Conservation (phyloP, 495 filamentous ascomycete species). For the Aspergillus saccharolyticus region DNA sequence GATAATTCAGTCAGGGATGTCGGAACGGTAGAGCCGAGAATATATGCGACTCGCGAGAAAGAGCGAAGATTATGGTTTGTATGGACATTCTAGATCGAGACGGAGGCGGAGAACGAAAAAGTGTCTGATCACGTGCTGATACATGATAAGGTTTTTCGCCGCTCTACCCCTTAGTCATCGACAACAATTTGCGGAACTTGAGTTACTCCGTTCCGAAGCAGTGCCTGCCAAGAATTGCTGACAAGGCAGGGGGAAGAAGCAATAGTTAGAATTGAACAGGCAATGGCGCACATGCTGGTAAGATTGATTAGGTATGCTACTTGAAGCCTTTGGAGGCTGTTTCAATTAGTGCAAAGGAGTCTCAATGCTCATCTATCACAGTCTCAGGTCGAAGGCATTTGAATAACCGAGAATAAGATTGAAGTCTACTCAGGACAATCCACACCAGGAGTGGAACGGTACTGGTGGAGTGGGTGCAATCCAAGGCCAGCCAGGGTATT, state of each 20-base stretch:
- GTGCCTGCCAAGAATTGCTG: neutral
- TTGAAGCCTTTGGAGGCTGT: too few species aligned
- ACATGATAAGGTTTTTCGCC: constrained; percentile 20
- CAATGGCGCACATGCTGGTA: neutral
- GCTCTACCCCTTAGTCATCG: neutral
- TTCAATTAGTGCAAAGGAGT: too few species aligned
- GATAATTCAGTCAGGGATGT: neutral
- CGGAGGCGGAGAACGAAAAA: constrained; percentile 13
- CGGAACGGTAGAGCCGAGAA: neutral
- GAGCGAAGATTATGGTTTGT: neutral
- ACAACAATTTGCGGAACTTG: neutral
- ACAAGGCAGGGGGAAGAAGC: neutral
- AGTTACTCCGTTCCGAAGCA: neutral
- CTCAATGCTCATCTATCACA: too few species aligned
- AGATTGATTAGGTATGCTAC: too few species aligned
- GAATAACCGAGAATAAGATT: neutral
- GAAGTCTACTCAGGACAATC: neutral
- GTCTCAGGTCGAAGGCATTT: neutral
- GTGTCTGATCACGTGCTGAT: constrained; percentile 27
- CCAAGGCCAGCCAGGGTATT: neutral
- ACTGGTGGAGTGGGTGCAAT: constrained; percentile 4
- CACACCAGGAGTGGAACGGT: neutral
- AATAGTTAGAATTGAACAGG: neutral
- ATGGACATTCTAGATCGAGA: constrained; percentile 1
- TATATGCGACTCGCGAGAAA: neutral